phyloP scores from a whole-genome alignment of 139 green algal genomes.

The Chlamydomonas sp. region DNA sequence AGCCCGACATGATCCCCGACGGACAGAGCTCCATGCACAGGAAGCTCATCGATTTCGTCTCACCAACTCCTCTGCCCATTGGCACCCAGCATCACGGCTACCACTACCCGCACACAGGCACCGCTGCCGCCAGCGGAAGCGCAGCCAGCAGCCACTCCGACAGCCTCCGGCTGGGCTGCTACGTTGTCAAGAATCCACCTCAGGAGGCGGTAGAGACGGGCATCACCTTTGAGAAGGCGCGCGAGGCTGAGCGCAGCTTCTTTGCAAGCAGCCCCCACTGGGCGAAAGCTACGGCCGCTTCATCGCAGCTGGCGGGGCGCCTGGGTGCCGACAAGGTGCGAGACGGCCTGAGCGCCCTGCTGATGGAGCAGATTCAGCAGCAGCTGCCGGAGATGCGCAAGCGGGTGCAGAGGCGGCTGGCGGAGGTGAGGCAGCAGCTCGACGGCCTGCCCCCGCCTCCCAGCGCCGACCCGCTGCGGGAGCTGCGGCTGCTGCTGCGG shows the following conservation, averaged over 20 bases:
- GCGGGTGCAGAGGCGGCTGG: neutral
- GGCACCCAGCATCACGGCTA: neutral
- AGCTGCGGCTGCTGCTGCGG: no score
- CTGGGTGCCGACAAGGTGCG: conserved; percentile 22
- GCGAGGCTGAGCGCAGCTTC: neutral
- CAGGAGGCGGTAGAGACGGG: conserved; percentile 20
- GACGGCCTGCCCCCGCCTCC: neutral
- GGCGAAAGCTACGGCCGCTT: neutral
- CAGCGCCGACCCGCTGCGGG: no score
- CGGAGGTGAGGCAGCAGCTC: neutral
- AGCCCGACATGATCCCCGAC: conserved; percentile 22
- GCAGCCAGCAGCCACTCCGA: neutral
- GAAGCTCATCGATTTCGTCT: neutral
- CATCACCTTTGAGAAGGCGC: conserved; percentile 13
- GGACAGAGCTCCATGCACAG: neutral
- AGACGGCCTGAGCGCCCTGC: neutral
- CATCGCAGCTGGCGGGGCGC: neutral
- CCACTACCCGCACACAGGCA: neutral
- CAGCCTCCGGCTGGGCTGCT: conserved; percentile 32
- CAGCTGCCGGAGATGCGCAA: neutral
- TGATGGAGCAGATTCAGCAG: neutral
- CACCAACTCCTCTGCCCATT: neutral
- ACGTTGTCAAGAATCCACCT: conserved; percentile 31
- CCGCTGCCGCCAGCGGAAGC: neutral
- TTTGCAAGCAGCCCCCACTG: conserved; percentile 18